Conservation (phyloP, 345 rosid species). For the Clarkia xantiana region DNA sequence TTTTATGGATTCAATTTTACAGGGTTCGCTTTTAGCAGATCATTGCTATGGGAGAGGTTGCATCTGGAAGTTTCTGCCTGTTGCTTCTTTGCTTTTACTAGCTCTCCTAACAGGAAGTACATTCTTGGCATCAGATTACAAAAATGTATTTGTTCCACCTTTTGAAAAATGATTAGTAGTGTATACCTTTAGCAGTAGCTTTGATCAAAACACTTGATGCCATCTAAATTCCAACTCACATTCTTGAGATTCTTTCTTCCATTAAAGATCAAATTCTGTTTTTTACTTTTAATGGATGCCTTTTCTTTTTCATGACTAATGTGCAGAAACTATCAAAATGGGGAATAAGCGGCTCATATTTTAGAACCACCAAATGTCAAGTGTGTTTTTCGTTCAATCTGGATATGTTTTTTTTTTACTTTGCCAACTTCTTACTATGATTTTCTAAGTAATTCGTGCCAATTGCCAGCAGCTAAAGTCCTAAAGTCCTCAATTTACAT, state of each 20-base stretch:
- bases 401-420: not conserved
- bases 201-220: not conserved
- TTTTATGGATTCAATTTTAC: constrained; percentile 5
- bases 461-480: too few species aligned
- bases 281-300: not conserved
- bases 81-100: constrained; percentile 26
- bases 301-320: not conserved
- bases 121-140: constrained; percentile 20
- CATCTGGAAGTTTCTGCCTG: constrained; percentile 22
- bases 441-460: too few species aligned
- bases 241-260: too few species aligned
- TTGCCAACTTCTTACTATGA: too few species aligned
- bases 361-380: constrained; percentile 22
- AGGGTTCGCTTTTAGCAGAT: constrained; percentile 24
- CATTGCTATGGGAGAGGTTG: constrained; percentile 20
- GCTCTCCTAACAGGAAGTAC: constrained; percentile 24
- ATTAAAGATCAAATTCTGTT: not conserved
- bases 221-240: not conserved
- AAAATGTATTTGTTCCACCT: constrained; percentile 19
- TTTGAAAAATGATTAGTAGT: not conserved
- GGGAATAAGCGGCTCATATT: constrained; percentile 10
- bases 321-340: constrained; percentile 29
- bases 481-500: constrained; percentile 3
- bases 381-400: constrained; percentile 17
- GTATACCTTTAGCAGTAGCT: not conserved